A percentile compares a stretch with the other conserved stretches of the same genome.
Evolutionary conservation across 176 grass and related monocot genomes (phyloP).

Genomic region (Bothriochloa decipiens): DNA sequence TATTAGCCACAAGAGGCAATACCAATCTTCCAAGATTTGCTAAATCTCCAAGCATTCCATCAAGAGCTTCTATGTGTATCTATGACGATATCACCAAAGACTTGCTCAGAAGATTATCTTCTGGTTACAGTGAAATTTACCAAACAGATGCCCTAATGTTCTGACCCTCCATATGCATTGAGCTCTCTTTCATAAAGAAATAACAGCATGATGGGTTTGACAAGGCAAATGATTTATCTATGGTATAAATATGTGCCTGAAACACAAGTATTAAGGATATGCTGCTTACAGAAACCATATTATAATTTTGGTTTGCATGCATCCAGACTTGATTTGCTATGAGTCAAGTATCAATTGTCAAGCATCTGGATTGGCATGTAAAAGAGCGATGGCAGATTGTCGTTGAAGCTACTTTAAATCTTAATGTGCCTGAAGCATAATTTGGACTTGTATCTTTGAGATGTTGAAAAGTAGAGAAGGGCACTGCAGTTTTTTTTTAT

Average conservation of each 20-base stretch:
- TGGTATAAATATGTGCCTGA: not conserved
- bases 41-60: not conserved
- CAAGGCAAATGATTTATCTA: not conserved
- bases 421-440: not conserved
- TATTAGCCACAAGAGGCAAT: not conserved
- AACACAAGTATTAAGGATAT: not conserved
- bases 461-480: not conserved
- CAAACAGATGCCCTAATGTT: not conserved
- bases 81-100: not conserved
- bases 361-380: not conserved
- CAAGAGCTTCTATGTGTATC: not conserved
- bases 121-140: not conserved
- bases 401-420: not conserved
- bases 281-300: not conserved
- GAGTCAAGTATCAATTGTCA: not conserved
- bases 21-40: not conserved
- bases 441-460: not conserved
- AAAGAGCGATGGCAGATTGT: not conserved
- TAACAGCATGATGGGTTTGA: not conserved
- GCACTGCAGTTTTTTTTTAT: not conserved
- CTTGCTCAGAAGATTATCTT: not conserved
- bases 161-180: not conserved
- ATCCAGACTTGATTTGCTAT: conserved; percentile 1
- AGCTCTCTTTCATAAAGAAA: conserved; percentile 15
- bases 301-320: not conserved